Conservation (phyloP, 257 asterid species). For the Solanum sitiens region DNA sequence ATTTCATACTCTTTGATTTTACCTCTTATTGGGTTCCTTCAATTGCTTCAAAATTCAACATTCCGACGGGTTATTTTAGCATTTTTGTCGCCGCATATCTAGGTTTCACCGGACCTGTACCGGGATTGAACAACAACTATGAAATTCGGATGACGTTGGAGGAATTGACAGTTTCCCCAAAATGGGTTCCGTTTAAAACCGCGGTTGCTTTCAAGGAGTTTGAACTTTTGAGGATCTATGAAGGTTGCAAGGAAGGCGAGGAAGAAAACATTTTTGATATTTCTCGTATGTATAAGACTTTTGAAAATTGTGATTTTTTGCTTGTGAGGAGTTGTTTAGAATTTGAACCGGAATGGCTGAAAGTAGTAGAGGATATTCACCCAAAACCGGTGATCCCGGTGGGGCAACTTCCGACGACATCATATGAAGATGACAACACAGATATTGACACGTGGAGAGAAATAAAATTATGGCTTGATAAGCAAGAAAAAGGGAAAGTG, state of each 20-base stretch:
- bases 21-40: constrained; percentile 15
- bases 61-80: constrained; percentile 1
- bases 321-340: constrained; percentile 3
- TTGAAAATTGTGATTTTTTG: neutral
- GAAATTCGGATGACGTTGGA: constrained; percentile 3
- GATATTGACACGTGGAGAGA: neutral
- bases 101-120: constrained; percentile 1
- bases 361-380: neutral
- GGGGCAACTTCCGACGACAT: neutral
- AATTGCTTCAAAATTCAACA: neutral
- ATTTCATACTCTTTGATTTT: constrained; percentile 21
- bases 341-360: neutral
- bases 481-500: neutral
- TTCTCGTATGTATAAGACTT: neutral
- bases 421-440: neutral
- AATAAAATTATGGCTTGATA: neutral
- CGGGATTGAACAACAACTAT: neutral
- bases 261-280: constrained; percentile 1
- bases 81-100: neutral
- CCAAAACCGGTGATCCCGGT: neutral
- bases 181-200: constrained; percentile 25
- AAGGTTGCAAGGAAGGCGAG: neutral
- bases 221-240: constrained; percentile 5
- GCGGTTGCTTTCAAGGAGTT: constrained; percentile 7
- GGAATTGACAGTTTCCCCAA: constrained; percentile 11